A percentile compares a stretch with the other conserved stretches of the same genome.
These are phyloP conservation scores for Blumeriella jaapii DNA, from an alignment of 2,329 filamentous ascomycete species.

Conservation along the genomic window DNA sequence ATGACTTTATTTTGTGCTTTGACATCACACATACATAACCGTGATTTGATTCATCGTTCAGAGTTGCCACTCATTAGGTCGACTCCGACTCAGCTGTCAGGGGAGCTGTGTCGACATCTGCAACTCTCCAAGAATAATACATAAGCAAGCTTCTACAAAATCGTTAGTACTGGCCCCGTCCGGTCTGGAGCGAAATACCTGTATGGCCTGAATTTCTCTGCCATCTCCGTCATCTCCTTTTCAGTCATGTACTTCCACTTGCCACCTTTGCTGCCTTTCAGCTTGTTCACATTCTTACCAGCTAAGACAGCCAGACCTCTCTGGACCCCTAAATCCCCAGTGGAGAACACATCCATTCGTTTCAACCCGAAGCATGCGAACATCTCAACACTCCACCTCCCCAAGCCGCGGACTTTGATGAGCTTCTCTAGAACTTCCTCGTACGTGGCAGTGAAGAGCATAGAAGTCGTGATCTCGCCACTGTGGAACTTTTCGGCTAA, in stretches of 20 bases:
- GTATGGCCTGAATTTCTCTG: constrained; percentile 74
- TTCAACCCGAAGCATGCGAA: constrained; percentile 95
- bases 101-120: constrained; percentile 58
- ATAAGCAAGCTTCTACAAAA: constrained; percentile 67
- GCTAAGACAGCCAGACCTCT: constrained; percentile 83
- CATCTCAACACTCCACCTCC: constrained; percentile 93
- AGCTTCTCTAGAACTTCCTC: constrained; percentile 76
- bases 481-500: constrained; percentile 68
- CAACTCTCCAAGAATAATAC: constrained; percentile 96
- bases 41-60: not conserved
- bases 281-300: constrained; percentile 70
- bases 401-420: constrained; percentile 76
- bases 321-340: constrained; percentile 87
- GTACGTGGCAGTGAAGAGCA: constrained; percentile 70
- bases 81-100: constrained; percentile 32
- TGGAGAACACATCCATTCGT: constrained; percentile 84
- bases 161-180: constrained; percentile 11
- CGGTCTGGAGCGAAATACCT: constrained; percentile 33
- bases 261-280: constrained; percentile 60
- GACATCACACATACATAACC: too few species aligned
- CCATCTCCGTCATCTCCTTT: constrained; percentile 76
- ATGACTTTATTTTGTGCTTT: too few species aligned
- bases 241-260: constrained; percentile 99
- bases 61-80: not conserved
- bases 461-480: constrained; percentile 63